A percentile compares a stretch with the other conserved stretches of the same genome.
These are phyloP conservation scores for Paraconiothyrium brasiliense DNA, from an alignment of 2,329 filamentous ascomycete genomes.

Conservation along the genomic window DNA sequence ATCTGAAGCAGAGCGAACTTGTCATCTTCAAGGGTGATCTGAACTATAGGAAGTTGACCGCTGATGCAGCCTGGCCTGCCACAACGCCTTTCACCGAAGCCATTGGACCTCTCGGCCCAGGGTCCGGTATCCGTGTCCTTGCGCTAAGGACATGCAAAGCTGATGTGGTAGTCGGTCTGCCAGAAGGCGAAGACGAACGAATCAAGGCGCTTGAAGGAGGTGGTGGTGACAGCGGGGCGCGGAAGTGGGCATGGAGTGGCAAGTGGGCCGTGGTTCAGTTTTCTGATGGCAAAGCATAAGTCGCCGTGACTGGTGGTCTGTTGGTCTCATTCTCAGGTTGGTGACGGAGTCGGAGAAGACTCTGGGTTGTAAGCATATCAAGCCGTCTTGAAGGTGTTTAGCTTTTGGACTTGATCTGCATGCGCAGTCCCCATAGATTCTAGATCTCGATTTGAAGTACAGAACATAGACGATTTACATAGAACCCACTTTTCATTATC, in stretches of 20 bases:
- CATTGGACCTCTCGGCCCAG: constrained; percentile 83
- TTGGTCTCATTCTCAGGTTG: background rate
- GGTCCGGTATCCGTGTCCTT: constrained; percentile 83
- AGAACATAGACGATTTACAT: background rate
- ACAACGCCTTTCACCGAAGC: constrained; percentile 87
- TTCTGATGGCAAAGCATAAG: constrained; percentile 69
- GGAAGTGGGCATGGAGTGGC: constrained; percentile 94
- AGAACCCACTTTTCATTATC: background rate
- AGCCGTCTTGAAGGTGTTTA: too few relatives aligned
- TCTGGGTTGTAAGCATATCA: background rate
- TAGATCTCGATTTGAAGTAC: background rate
- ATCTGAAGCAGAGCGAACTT: constrained; percentile 83
- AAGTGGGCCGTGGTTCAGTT: constrained; percentile 97
- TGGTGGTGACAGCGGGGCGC: constrained; percentile 72
- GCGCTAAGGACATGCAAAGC: constrained; percentile 95
- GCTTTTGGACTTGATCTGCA: too few relatives aligned
- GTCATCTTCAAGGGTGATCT: constrained; percentile 97
- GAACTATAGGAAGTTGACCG: constrained; percentile 93
- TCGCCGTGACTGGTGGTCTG: background rate
- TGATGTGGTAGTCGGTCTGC: constrained; percentile 91
- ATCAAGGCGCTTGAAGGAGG: constrained; percentile 73
- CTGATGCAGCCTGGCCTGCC: constrained; percentile 87
- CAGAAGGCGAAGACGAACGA: constrained; percentile 82
- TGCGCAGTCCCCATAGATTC: background rate
- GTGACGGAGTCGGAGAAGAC: background rate